phyloP scores from a whole-genome alignment of 768 basidiomycete species.

The Termitomyces sp. region DNA sequence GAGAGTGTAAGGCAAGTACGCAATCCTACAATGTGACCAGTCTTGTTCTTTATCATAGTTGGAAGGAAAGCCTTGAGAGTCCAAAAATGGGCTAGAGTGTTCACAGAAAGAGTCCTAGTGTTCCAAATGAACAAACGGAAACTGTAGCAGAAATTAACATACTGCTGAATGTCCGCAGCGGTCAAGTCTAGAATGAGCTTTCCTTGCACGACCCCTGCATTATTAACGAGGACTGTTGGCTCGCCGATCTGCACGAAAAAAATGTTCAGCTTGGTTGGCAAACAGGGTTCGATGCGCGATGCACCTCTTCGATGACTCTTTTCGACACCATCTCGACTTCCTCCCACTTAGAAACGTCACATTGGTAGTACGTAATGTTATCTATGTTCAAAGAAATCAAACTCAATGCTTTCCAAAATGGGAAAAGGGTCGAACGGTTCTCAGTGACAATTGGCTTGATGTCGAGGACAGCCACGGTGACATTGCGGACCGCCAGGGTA shows the following conservation, averaged over 20 bases:
- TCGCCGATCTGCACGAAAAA: conserved; percentile 61
- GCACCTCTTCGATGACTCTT: conserved; percentile 73
- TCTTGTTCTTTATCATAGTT: conserved; percentile 69
- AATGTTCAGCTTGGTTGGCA: neutral
- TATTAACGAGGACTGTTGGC: conserved; percentile 90
- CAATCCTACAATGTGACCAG: conserved; percentile 79
- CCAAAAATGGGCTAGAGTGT: conserved; percentile 89
- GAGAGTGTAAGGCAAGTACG: neutral
- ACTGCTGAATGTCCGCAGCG: conserved; percentile 82
- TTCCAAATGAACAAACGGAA: conserved; percentile 1
- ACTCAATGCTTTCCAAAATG: neutral
- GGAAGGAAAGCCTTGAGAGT: conserved; percentile 92
- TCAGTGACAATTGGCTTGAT: conserved; percentile 73
- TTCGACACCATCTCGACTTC: conserved; percentile 77
- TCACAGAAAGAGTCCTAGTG: conserved; percentile 82
- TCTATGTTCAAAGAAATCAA: conserved; percentile 35
- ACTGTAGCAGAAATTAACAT: conserved; percentile 2
- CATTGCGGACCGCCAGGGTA: conserved; percentile 79
- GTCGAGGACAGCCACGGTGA: conserved; percentile 84
- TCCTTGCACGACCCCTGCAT: conserved; percentile 92
- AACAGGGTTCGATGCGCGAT: conserved; percentile 6
- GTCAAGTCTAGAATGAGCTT: conserved; percentile 79
- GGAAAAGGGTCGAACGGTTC: conserved; percentile 50
- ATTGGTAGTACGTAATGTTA: conserved; percentile 83
- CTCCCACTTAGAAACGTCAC: conserved; percentile 88